These are phyloP conservation scores for Chlamydomonas sphaeroides DNA, from an alignment of 139 green algal genomes.

Conservation along the genomic window DNA sequence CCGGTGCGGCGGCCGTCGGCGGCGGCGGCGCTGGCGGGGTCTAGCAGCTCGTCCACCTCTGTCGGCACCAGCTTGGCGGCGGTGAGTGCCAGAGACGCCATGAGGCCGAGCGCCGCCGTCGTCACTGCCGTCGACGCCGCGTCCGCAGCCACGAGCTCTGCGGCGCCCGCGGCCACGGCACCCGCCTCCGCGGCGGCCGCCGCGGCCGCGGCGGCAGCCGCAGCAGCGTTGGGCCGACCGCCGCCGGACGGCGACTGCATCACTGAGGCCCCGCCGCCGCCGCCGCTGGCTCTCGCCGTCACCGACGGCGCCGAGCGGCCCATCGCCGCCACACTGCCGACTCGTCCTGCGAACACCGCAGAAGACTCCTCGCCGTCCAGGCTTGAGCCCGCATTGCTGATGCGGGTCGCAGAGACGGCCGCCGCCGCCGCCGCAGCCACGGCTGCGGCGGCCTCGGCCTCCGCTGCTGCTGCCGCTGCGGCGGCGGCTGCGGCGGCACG, in stretches of 20 bases:
- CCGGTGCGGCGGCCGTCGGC: too few relatives aligned
- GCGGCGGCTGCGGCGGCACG: background rate
- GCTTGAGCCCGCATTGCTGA: background rate
- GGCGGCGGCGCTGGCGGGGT: background rate
- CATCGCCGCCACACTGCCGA: too few relatives aligned
- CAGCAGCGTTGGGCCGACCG: background rate
- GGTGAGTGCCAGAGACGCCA: background rate
- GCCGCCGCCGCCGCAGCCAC: background rate
- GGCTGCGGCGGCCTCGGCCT: background rate
- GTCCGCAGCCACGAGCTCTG: background rate
- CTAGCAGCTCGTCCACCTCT: slow-evolving; percentile 1
- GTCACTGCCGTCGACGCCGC: background rate
- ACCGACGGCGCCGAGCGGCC: too few relatives aligned
- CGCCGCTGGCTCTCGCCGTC: too few relatives aligned
- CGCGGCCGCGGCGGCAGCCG: background rate
- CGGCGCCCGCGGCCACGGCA: background rate
- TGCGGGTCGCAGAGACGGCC: background rate
- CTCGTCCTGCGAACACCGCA: too few relatives aligned
- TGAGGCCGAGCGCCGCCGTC: background rate
- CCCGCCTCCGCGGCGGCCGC: background rate
- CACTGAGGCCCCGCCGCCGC: too few relatives aligned
- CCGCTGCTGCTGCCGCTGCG: background rate
- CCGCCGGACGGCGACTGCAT: too few relatives aligned
- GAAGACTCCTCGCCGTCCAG: background rate
- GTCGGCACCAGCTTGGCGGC: slow-evolving; percentile 1